phyloP scores from a whole-genome alignment of 805 yeast genomes.

The Isabelozyma heimii region DNA sequence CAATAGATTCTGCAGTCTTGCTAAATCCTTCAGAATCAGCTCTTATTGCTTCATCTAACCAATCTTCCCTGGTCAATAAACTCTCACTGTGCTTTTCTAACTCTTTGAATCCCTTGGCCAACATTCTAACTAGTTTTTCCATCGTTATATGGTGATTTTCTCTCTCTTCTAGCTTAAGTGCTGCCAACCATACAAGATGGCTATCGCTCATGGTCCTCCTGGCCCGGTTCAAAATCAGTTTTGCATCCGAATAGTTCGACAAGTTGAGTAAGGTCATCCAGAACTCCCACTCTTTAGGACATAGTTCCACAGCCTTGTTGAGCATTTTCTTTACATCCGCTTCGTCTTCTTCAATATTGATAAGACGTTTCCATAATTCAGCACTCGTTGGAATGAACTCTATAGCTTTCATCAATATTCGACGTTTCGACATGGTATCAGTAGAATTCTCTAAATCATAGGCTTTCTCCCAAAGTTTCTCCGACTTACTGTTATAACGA shows the following conservation, averaged over 20 bases:
- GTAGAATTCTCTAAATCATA: conserved; percentile 52
- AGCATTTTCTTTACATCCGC: conserved; percentile 53
- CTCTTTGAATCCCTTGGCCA: conserved; percentile 48
- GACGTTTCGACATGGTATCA: conserved; percentile 49
- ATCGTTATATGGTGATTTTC: conserved; percentile 46
- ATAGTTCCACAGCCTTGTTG: conserved; percentile 62
- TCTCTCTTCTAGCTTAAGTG: conserved; percentile 59
- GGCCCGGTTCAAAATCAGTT: conserved; percentile 55
- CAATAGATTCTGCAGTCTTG: conserved; percentile 53
- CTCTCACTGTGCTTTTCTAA: conserved; percentile 24
- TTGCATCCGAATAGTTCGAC: conserved; percentile 48
- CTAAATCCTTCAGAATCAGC: conserved; percentile 49
- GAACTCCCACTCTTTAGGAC: conserved; percentile 62
- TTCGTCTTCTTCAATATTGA: conserved; percentile 55
- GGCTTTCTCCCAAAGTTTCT: conserved; percentile 73
- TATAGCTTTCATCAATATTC: conserved; percentile 68
- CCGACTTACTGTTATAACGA: conserved; percentile 50
- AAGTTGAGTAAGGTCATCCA: conserved; percentile 60
- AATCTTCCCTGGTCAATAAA: conserved; percentile 35
- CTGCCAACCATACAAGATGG: conserved; percentile 64
- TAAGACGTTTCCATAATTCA: conserved; percentile 66
- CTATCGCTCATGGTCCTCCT: conserved; percentile 50
- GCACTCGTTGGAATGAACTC: conserved; percentile 58
- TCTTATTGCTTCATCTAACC: conserved; percentile 56
- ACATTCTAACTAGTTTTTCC: conserved; percentile 45